Base-by-base conservation (phyloP, 306 rosid genomes). In the Potentilla sterilis region DNA sequence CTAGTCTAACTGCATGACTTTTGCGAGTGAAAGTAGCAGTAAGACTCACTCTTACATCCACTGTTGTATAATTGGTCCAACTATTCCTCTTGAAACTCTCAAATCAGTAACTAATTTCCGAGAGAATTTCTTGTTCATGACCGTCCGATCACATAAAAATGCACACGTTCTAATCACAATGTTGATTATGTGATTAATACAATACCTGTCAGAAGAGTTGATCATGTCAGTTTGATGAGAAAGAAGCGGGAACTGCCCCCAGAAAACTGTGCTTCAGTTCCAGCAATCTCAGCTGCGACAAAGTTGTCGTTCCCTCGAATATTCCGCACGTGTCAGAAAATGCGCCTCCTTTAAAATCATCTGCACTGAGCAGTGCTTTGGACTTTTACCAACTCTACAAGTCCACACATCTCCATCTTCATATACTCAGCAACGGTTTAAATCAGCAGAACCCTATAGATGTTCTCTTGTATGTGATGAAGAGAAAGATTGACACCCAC, bases 381-480 rank as follows among this genome's bases (percentile, higher is more conserved):
- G 22, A 19, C n/a, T 51, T 47, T 51, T 52, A 7, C 64, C 64
- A 37, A 4, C 37, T 54, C 65, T 13, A 54, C 22, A 0, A 21
- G 16, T 22, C 66, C 37, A 21, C 75, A n/a, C 2, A 19, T 10
- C 37, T 10, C 34, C 62, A 57, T 18, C 58, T 15, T 18, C 40
- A 12, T n/a, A 21, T 72, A 11, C 5, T n/a, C 12, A 37, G 49
- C 28, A 13, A 37, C 14, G 14, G 63, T 21, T 21, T 10, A 14
- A 24, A 15, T 2, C 42, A 24, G 32, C 42, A 12, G 62, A 69
- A 57, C 44, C 54, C 69, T 12, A 40, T 41, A 7, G 21, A 42
- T 76, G 66, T 63, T 81, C 32, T 63, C 63, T 70, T 28, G 15
- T 7, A 54, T 64, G 77, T 51, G 52, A 76, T 70, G 80, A 81